A percentile compares a stretch with the other conserved stretches of the same genome.
Conservation (phyloP, 2,329 filamentous ascomycete genomes). For the Sporothrix dimorphospora region DNA sequence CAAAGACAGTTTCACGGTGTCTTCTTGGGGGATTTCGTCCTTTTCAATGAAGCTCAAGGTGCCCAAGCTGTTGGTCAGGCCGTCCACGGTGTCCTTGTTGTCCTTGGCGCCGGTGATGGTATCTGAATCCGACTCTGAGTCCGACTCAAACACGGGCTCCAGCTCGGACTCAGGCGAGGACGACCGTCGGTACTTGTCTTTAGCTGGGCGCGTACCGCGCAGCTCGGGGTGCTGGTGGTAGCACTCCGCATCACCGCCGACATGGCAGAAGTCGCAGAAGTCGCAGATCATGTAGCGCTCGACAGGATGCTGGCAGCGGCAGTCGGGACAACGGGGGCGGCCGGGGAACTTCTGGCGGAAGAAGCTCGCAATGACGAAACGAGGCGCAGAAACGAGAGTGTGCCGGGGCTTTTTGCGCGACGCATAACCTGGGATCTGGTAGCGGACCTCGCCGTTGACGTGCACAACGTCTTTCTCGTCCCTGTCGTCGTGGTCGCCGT, state of each 20-base stretch:
- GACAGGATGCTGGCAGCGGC: constrained; percentile 17
- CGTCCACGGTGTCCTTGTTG: neutral
- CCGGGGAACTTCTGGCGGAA: constrained; percentile 20
- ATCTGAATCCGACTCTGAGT: neutral
- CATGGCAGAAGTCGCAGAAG: constrained; percentile 26
- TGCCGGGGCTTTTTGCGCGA: neutral
- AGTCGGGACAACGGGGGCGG: constrained; percentile 13
- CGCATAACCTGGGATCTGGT: neutral
- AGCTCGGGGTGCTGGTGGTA: constrained; percentile 25
- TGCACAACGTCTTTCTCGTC: neutral
- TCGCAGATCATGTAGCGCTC: constrained; percentile 22
- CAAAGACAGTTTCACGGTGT: neutral
- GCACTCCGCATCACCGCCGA: constrained; percentile 27
- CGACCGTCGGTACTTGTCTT: constrained; percentile 19
- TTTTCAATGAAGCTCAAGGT: neutral
- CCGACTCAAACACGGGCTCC: neutral
- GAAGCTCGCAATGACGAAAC: neutral
- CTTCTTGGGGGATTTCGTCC: neutral
- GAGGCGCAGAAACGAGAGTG: neutral
- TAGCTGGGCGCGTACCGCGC: constrained; percentile 14
- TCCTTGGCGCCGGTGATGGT: neutral
- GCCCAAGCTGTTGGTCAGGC: neutral
- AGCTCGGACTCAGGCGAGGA: neutral
- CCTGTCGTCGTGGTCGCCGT: neutral
- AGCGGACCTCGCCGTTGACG: constrained; percentile 24